These are phyloP conservation scores for Sarocladium brachiariae DNA, from an alignment of 2,329 filamentous ascomycete genomes.

Conservation along the genomic window DNA sequence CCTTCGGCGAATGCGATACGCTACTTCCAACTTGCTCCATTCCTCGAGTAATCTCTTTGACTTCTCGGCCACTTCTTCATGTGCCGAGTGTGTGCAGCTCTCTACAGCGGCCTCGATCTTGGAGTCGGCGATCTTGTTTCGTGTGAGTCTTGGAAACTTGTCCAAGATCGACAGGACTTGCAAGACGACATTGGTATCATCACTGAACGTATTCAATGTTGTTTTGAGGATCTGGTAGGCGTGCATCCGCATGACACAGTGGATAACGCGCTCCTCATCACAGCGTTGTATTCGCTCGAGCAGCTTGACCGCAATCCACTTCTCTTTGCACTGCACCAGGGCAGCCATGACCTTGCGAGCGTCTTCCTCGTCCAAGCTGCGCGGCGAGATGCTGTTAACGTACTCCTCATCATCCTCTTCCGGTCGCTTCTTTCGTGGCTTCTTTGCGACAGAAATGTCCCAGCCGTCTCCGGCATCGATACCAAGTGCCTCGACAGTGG, in stretches of 20 bases:
- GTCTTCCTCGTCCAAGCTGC: slow-evolving; percentile 70
- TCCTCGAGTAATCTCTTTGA: slow-evolving; percentile 67
- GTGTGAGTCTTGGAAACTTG: slow-evolving; percentile 80
- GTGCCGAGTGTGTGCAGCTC: slow-evolving; percentile 57
- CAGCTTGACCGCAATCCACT: slow-evolving; percentile 97
- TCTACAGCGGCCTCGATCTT: slow-evolving; percentile 84
- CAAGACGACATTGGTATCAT: slow-evolving; percentile 83
- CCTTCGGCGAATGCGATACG: slow-evolving; percentile 86
- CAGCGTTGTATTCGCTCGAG: slow-evolving; percentile 81
- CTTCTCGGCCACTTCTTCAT: slow-evolving; percentile 68
- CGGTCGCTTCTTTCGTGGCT: slow-evolving; percentile 84
- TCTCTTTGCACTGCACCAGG: slow-evolving; percentile 96
- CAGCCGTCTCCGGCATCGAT: slow-evolving; percentile 90
- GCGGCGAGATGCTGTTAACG: slow-evolving; percentile 78
- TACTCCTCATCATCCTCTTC: slow-evolving; percentile 94
- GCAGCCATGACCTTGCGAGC: slow-evolving; percentile 94
- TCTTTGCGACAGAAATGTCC: slow-evolving; percentile 85
- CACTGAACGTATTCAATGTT: slow-evolving; percentile 73
- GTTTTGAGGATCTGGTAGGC: slow-evolving; percentile 93
- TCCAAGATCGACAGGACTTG: slow-evolving; percentile 88
- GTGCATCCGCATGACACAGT: slow-evolving; percentile 91
- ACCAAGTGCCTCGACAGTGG: slow-evolving; percentile 89
- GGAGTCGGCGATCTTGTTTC: slow-evolving; percentile 95
- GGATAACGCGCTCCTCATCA: slow-evolving; percentile 78
- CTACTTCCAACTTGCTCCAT: slow-evolving; percentile 86